These are phyloP conservation scores for Athelia sp. DNA, from an alignment of 1,284 basidiomycete species.

Conservation along the genomic window DNA sequence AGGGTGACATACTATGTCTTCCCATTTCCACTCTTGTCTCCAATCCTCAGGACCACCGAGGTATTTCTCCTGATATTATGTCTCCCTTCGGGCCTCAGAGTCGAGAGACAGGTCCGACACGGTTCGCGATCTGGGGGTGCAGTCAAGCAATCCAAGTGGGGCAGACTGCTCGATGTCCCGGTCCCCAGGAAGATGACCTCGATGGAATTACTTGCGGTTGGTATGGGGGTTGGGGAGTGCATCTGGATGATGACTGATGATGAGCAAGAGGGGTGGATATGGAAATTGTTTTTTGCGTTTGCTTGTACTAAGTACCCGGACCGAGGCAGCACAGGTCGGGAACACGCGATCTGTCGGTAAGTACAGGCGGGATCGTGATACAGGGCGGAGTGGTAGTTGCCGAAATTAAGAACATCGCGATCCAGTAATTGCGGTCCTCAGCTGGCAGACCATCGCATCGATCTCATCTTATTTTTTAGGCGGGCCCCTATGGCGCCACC, in stretches of 20 bases:
- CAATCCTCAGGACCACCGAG: slow-evolving; percentile 55
- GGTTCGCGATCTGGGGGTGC: slow-evolving; percentile 39
- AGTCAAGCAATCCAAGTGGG: slow-evolving; percentile 62
- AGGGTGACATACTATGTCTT: slow-evolving; percentile 42
- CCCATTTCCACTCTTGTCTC: slow-evolving; percentile 44
- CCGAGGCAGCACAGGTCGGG: too few relatives aligned
- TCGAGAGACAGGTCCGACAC: slow-evolving; percentile 67
- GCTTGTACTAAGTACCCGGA: too few relatives aligned
- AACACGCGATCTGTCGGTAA: too few relatives aligned
- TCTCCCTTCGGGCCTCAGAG: slow-evolving; percentile 57
- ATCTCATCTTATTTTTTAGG: too few relatives aligned
- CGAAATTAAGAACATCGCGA: background rate
- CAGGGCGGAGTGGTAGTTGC: background rate
- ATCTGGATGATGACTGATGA: too few relatives aligned
- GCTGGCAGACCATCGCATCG: too few relatives aligned
- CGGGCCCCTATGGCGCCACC: too few relatives aligned
- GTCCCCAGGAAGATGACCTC: slow-evolving; percentile 74
- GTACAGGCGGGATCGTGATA: background rate
- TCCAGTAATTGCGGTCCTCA: too few relatives aligned
- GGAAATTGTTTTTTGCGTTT: too few relatives aligned
- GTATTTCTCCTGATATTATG: slow-evolving; percentile 78
- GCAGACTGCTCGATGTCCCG: slow-evolving; percentile 68
- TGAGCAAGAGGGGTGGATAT: too few relatives aligned
- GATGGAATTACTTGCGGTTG: slow-evolving; percentile 16
- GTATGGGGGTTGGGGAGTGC: slow-evolving; percentile 3